These are phyloP conservation scores for Blepharisma japonicum DNA, from an alignment of 73 alveolate genomes.

Conservation along the genomic window DNA sequence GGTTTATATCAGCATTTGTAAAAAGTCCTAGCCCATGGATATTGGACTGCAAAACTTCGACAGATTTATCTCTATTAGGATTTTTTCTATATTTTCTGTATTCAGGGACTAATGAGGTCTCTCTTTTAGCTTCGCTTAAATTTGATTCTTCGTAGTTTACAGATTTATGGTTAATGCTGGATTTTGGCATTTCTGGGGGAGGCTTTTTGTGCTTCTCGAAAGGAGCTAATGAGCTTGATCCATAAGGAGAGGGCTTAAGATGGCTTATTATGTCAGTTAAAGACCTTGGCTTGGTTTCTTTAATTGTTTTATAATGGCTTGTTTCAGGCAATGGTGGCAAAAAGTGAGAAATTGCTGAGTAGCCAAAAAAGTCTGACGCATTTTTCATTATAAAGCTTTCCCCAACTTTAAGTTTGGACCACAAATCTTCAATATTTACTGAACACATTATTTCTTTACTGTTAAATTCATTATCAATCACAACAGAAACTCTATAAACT, in stretches of 20 bases:
- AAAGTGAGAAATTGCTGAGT: neutral
- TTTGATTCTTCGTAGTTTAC: slow-evolving; percentile 38
- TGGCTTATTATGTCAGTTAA: neutral
- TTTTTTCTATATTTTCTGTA: slow-evolving; percentile 44
- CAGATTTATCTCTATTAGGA: slow-evolving; percentile 56
- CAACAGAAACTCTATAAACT: neutral
- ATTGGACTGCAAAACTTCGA: slow-evolving; percentile 76
- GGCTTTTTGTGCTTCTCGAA: neutral
- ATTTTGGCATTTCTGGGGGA: neutral
- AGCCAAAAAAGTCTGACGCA: slow-evolving; percentile 21
- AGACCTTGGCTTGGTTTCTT: neutral
- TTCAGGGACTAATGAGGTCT: slow-evolving; percentile 37
- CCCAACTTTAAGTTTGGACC: slow-evolving; percentile 4
- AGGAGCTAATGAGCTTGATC: slow-evolving; percentile 7
- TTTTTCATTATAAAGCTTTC: slow-evolving; percentile 9
- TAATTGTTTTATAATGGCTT: neutral
- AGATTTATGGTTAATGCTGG: neutral
- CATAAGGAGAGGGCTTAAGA: slow-evolving; percentile 6
- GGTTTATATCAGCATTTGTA: slow-evolving; percentile 63
- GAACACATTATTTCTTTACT: neutral
- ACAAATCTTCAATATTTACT: neutral
- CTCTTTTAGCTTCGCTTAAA: slow-evolving; percentile 39
- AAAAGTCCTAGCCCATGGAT: slow-evolving; percentile 92
- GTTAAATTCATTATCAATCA: neutral
- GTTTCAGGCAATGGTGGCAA: neutral